Conservation (phyloP, 257 asterid genomes). For the Jacaranda mimosifolia region DNA sequence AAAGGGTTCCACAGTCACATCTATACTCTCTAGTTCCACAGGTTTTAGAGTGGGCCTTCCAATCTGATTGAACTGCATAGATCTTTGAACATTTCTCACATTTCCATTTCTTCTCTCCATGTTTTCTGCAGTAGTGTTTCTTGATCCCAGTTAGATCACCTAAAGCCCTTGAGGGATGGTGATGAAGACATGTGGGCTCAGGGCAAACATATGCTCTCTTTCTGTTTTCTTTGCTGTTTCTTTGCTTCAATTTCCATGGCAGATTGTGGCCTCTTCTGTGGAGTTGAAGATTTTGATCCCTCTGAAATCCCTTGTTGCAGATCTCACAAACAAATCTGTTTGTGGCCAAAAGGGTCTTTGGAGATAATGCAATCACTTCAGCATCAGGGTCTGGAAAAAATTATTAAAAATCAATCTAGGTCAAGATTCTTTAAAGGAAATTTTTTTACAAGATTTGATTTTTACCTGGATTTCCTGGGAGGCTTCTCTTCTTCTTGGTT, state of each 20-base stretch:
- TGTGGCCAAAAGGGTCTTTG: constrained; percentile 74
- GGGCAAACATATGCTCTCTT: constrained; percentile 88
- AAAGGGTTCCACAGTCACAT: constrained; percentile 90
- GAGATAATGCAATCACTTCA: constrained; percentile 86
- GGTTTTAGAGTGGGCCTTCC: constrained; percentile 91
- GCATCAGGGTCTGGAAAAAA: constrained; percentile 78
- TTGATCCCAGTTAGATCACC: constrained; percentile 92
- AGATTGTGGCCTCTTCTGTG: constrained; percentile 90
- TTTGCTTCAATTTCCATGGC: constrained; percentile 92
- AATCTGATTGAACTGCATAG: constrained; percentile 90
- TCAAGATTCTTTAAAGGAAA: too few species aligned
- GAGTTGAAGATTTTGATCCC: constrained; percentile 93
- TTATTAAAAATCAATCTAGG: neutral
- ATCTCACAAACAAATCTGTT: constrained; percentile 85
- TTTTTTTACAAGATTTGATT: too few species aligned
- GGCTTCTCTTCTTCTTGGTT: constrained; percentile 82
- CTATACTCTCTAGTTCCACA: constrained; percentile 88
- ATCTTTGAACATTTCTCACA: constrained; percentile 83
- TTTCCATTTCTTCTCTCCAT: constrained; percentile 94
- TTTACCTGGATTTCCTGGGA: constrained; percentile 88
- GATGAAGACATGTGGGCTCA: constrained; percentile 78
- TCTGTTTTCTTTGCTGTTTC: constrained; percentile 61
- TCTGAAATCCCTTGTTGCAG: constrained; percentile 94
- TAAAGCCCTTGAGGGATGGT: constrained; percentile 81
- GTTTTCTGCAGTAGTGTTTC: constrained; percentile 87